Conservation (phyloP, 257 asterid species). For the Fraxinus excelsior region DNA sequence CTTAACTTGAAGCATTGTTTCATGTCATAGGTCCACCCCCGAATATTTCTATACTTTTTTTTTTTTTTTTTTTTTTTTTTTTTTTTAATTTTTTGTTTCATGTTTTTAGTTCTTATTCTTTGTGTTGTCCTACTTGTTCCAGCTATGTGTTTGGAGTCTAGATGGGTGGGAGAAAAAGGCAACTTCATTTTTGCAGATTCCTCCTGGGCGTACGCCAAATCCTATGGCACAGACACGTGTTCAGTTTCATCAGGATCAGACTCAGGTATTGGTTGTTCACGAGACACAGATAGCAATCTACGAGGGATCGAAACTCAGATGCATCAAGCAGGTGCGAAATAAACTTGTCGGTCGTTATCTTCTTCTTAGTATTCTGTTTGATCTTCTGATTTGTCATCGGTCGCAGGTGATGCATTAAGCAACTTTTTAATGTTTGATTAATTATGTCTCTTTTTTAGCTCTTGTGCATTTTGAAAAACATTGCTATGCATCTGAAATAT, state of each 20-base stretch:
- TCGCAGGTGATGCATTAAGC: no score
- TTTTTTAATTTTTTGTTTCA: no score
- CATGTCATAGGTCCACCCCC: no score
- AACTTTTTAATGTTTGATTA: no score
- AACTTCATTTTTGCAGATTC: constrained; percentile 42
- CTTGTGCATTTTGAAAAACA: no score
- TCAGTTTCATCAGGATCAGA: constrained; percentile 67
- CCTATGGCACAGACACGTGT: constrained; percentile 56
- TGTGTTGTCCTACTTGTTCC: no score
- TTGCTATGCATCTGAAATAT: no score
- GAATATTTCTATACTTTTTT: no score
- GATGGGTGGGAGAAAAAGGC: constrained; percentile 67
- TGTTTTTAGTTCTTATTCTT: no score
- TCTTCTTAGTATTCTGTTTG: not conserved
- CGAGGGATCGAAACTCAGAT: constrained; percentile 55
- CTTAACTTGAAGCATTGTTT: not conserved
- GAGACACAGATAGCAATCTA: constrained; percentile 58
- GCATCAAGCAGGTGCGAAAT: constrained; percentile 54
- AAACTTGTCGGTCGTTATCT: not conserved
- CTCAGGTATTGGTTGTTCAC: constrained; percentile 60
- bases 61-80: no score
- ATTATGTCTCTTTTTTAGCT: no score
- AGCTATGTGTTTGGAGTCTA: constrained; percentile 64
- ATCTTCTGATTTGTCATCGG: not conserved
- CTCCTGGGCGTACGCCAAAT: constrained; percentile 40